phyloP scores from a whole-genome alignment of 2,329 filamentous ascomycete species.

The Moelleriella libera region DNA sequence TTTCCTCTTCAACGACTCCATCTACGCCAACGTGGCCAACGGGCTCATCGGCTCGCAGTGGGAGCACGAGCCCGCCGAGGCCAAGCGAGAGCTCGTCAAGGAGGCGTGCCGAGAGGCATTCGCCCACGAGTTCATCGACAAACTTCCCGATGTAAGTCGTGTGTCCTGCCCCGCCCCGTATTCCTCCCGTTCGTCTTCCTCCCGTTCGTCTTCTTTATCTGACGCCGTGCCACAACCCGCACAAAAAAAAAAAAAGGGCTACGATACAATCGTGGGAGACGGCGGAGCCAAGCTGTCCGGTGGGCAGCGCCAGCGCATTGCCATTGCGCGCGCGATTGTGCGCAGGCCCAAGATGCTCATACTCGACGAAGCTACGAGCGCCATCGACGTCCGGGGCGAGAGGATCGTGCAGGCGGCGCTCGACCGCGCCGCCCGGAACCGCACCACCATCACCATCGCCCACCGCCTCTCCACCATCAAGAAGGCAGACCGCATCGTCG shows the following conservation, averaged over 20 bases:
- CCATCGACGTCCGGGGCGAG: slow-evolving; percentile 40
- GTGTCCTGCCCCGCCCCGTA: neutral
- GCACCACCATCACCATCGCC: slow-evolving; percentile 62
- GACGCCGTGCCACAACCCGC: slow-evolving; percentile 13
- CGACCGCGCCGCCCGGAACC: slow-evolving; percentile 42
- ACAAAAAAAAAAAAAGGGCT: slow-evolving; percentile 34
- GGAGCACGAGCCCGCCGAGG: slow-evolving; percentile 36
- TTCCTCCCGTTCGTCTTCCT: neutral
- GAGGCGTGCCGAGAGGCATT: slow-evolving; percentile 54
- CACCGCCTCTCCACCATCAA: slow-evolving; percentile 63
- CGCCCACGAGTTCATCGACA: slow-evolving; percentile 54
- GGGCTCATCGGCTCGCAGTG: slow-evolving; percentile 40
- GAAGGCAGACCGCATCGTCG: slow-evolving; percentile 65
- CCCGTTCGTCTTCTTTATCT: neutral
- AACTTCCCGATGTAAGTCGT: slow-evolving; percentile 36
- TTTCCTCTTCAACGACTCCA: slow-evolving; percentile 52
- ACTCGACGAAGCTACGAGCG: slow-evolving; percentile 65
- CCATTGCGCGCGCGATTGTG: slow-evolving; percentile 63
- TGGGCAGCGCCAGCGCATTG: slow-evolving; percentile 75
- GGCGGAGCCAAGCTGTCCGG: slow-evolving; percentile 65
- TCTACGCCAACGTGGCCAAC: slow-evolving; percentile 47
- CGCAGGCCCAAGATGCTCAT: slow-evolving; percentile 58
- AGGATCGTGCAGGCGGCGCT: slow-evolving; percentile 51
- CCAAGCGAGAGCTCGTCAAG: slow-evolving; percentile 43
- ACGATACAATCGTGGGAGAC: slow-evolving; percentile 63